phyloP scores from a whole-genome alignment of 257 asterid species.

The Fraxinus anomala region DNA sequence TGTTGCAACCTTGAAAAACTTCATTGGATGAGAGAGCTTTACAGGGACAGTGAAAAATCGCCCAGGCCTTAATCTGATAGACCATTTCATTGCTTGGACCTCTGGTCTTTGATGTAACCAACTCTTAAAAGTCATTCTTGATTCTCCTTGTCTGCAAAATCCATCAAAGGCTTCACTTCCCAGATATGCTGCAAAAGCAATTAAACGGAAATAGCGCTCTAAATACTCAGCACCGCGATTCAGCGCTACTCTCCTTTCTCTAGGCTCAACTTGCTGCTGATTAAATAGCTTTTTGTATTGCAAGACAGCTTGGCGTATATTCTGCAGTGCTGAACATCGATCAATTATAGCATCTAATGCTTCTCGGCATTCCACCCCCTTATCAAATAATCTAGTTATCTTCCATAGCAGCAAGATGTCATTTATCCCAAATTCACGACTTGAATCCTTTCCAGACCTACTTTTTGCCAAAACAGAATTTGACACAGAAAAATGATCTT shows the following conservation, averaged over 20 bases:
- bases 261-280: conserved; percentile 92
- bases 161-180: conserved; percentile 99
- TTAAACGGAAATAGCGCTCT: conserved; percentile 95
- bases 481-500: conserved; percentile 43
- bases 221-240: conserved; percentile 98
- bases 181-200: conserved; percentile 97
- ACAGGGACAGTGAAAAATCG: conserved; percentile 94
- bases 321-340: conserved; percentile 94
- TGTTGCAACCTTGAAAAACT: conserved; percentile 28
- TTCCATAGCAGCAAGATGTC: conserved; percentile 89
- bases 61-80: conserved; percentile 93
- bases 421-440: conserved; percentile 83
- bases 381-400: conserved; percentile 93
- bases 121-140: conserved; percentile 76
- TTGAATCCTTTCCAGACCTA: conserved; percentile 48
- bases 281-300: conserved; percentile 84
- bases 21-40: conserved; percentile 43
- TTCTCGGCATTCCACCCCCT: conserved; percentile 95
- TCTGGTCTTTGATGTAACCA: conserved; percentile 94
- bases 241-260: conserved; percentile 94
- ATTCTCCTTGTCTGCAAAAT: conserved; percentile 79
- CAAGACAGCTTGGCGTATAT: conserved; percentile 95
- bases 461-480: conserved; percentile 38
- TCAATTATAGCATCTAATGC: conserved; percentile 90
- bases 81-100: conserved; percentile 99